Evolutionary conservation across 768 basidiomycete genomes (phyloP).

Genomic region (Trametes gibbosa): DNA sequence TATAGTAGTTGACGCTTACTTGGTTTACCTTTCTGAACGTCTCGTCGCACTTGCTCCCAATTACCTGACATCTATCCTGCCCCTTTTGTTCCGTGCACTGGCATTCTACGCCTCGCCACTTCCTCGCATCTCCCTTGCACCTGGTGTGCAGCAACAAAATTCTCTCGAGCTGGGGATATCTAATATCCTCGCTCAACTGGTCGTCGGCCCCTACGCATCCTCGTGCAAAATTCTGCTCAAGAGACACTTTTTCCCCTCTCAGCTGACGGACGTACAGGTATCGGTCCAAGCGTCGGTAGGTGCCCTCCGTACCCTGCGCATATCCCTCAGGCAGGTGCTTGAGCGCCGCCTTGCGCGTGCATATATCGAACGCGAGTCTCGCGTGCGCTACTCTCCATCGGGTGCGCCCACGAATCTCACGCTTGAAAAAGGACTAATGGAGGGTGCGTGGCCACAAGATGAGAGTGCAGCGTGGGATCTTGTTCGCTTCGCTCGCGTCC

Average conservation of each 20-base stretch:
- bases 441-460: conserved; percentile 70
- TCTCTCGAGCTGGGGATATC: conserved; percentile 54
- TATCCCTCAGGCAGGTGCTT: conserved; percentile 60
- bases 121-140: conserved; percentile 60
- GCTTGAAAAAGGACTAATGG: conserved; percentile 62
- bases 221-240: conserved; percentile 64
- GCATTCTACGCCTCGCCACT: conserved; percentile 65
- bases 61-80: conserved; percentile 56
- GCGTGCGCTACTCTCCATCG: conserved; percentile 53
- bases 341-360: conserved; percentile 62
- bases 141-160: conserved; percentile 32
- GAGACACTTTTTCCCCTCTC: conserved; percentile 51
- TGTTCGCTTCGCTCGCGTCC: conserved; percentile 49
- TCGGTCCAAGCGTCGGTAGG: conserved; percentile 30
- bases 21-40: conserved; percentile 60
- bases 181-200: conserved; percentile 53
- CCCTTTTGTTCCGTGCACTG: conserved; percentile 68
- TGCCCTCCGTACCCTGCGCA: conserved; percentile 51
- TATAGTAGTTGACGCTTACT: conserved; percentile 59
- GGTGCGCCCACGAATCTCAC: conserved; percentile 60
- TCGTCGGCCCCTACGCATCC: conserved; percentile 64
- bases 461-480: conserved; percentile 69
- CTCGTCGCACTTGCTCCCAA: conserved; percentile 56
- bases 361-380: conserved; percentile 55
- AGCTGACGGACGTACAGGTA: conserved; percentile 15